Percentiles rank a stretch among this genome's conserved stretches.
phyloP scores from a whole-genome alignment of 2,329 filamentous ascomycete species.

The Aquanectria penicillioides region DNA sequence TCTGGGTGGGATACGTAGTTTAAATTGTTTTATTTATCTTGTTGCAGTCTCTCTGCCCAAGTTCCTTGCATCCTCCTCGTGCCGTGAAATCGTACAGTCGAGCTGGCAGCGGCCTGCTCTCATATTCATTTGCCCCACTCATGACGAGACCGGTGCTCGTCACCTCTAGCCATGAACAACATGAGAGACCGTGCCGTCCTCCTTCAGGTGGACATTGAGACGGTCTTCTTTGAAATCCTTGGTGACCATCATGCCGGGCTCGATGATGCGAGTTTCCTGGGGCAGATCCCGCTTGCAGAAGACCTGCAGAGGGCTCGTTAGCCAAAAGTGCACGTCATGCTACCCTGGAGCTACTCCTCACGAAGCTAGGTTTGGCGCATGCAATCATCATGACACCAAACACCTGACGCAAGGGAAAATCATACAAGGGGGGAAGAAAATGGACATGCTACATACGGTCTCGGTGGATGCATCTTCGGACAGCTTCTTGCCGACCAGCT shows the following conservation, averaged over 20 bases:
- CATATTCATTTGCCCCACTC: background rate
- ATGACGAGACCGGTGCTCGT: too few relatives aligned
- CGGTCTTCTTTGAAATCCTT: constrained; percentile 64
- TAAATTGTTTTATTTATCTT: too few relatives aligned
- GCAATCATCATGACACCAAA: background rate
- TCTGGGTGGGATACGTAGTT: too few relatives aligned
- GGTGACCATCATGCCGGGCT: constrained; percentile 66
- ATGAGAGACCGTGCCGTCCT: constrained; percentile 69
- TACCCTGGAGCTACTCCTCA: constrained; percentile 9
- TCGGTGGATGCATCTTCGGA: constrained; percentile 61
- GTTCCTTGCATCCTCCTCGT: too few relatives aligned
- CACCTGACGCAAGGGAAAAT: too few relatives aligned
- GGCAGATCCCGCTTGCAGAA: constrained; percentile 71
- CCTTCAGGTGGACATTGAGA: constrained; percentile 68
- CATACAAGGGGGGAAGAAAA: too few relatives aligned
- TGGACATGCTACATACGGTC: constrained; percentile 55
- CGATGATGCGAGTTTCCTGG: constrained; percentile 63
- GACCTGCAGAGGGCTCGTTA: constrained; percentile 50
- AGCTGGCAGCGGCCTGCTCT: background rate
- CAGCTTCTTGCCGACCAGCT: constrained; percentile 72
- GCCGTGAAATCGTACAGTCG: constrained; percentile 32
- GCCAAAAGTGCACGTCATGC: constrained; percentile 8
- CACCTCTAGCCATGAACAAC: constrained; percentile 67
- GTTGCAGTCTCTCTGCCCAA: too few relatives aligned
- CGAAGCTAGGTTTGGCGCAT: background rate